phyloP scores from a whole-genome alignment of 129 eudicot species.

The Flaveria linearis region DNA sequence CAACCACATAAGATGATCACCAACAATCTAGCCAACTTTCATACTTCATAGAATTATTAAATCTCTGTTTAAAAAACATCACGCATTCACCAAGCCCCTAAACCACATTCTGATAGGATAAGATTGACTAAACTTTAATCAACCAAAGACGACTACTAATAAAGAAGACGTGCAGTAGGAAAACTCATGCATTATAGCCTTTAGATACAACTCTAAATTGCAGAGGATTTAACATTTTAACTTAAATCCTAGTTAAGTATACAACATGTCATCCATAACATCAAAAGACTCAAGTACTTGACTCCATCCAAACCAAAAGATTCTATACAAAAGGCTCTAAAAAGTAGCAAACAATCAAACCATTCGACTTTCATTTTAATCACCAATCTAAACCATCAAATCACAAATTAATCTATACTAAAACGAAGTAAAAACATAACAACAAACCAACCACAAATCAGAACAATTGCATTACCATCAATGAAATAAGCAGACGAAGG shows the following conservation, averaged over 20 bases:
- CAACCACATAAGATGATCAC: background rate
- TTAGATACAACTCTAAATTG: background rate
- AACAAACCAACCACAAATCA: background rate
- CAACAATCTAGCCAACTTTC: background rate
- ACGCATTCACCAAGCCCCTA: background rate
- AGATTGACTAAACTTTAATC: background rate
- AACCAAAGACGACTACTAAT: background rate
- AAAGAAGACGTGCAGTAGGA: background rate
- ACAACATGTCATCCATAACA: background rate
- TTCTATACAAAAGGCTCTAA: background rate
- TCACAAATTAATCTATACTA: no score
- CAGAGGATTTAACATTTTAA: background rate
- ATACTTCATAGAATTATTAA: background rate
- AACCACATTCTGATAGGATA: background rate
- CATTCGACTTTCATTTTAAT: background rate
- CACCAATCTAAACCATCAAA: background rate
- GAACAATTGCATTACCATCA: conserved; percentile 37
- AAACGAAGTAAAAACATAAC: no score
- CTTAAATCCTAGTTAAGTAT: background rate
- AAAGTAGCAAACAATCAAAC: background rate
- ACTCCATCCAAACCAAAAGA: background rate
- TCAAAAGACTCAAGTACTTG: background rate
- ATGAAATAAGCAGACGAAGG: conserved; percentile 50
- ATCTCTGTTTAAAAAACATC: background rate
- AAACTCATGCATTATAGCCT: background rate